Base-by-base conservation (phyloP, 2,329 filamentous ascomycete genomes). In the Colletotrichum lupini region DNA sequence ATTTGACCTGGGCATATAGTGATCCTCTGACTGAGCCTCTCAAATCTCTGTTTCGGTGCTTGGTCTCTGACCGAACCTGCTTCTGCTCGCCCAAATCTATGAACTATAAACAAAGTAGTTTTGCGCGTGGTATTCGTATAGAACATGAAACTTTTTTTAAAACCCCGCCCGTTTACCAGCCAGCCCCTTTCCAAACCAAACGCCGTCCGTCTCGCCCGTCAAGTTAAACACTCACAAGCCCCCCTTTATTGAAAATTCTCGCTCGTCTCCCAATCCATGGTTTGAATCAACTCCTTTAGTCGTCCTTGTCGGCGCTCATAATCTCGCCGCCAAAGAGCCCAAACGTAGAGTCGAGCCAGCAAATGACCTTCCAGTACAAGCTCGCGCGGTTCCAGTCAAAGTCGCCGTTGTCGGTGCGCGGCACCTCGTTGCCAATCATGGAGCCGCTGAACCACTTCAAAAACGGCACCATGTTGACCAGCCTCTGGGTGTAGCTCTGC, bases 401-500 rank as follows among this genome's bases (percentile, higher is more conserved):
- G 55, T 91, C 91, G 70, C 94, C 94, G 56, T 88, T 86, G 66
- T 95, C 93, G 66, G 88, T 92, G 55, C 92, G 87, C 8, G 94
- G 94, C 52, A 96, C 91, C 79, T 93, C 89, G 79, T 91, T 91
- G 6, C 94, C 94, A 78, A 96, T 95, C 81, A 95, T 91, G 77
- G 85, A 91, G 75, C 85, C 91, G 58, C 90, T 91, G 79, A 95
- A 92, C 91, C 92, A 95, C 77, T 89, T 89, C 74, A 95, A 83
- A 74, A 95, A 87, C 2, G 93, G 93, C 53, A 95, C 89, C 67
- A 88, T 89, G 76, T 89, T 88, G 67, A 93, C 82, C 24, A 94
- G 79, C 64, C 91, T 88, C 81, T 94, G 91, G 46, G 88, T 84
- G 68, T 90, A 86, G 3, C 91, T 92, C 61, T 90, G 90, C 76